Base-by-base conservation (phyloP, 2,329 filamentous ascomycete genomes). In the Colletotrichum sansevieriae region DNA sequence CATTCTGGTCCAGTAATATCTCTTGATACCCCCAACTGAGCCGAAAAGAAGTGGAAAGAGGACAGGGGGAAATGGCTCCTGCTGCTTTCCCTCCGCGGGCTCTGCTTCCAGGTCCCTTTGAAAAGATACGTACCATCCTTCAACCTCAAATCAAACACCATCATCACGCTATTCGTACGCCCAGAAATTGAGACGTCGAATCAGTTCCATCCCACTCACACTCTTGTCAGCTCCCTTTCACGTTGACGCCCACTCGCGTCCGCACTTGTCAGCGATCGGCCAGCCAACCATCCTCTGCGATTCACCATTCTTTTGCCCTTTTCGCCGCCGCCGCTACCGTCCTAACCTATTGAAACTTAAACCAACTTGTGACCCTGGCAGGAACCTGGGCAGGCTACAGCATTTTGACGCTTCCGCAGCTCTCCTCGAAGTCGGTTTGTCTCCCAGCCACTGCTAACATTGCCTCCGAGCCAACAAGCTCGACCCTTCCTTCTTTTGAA, bases 231-330 rank as follows among this genome's bases (percentile, higher is more conserved):
- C 59, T 43, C 49, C 37, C 59, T 44, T 46, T 58, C 43, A 63
- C 44, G 39, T 54, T 58, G 35, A 51, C 43, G 52, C 52, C 46
- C 44, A 22, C 10, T 64, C 44, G n/a, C 8, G 37, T 35, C 59
- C 65, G 52, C 65, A 68, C 60, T 68, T 46, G 51, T 68, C 44
- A 65, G 35, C 46, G 51, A 65, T 59, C 52, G 61, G 15, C 35
- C 51, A 49, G 8, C n/a, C 5, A 22, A 4, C 57, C 15, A 8
- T 15, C 49, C 60, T 33, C 43, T 22, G 7, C 25, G 13, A 29
- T 41, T 29, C 39, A 33, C 22, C 52, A 37, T 55, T 57, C 64
- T 51, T 20, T 44, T 49, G 22, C 43, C 22, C 18, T 41, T 51
- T 10, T 43, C 33, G 47, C 58, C 37, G 60, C 58, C 37, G 60